Base-by-base conservation (phyloP, 768 basidiomycete species). In the Hygrocybe punicea region DNA sequence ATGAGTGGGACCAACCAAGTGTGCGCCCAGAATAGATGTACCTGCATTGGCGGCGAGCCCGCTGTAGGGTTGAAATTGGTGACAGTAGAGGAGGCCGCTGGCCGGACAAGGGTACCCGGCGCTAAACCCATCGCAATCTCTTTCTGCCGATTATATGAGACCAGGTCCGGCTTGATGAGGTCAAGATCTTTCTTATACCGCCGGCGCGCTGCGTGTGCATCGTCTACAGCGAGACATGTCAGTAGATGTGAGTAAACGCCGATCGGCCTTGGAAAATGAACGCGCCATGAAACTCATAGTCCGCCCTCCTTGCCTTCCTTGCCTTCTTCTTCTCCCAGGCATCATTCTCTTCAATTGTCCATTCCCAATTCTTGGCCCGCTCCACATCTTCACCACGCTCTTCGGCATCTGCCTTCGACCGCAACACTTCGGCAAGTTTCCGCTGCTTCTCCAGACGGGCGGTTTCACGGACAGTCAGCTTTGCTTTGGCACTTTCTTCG, bases 311-410 rank as follows among this genome's bases (percentile, higher is more conserved):
- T 60, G 82, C 83, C 73, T 94, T 98, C 65, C 87, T 75, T 23
- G 85, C 86, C 62, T 83, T 70, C 70, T 94, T 93, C 79, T 89
- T 90, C 76, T 97, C 94, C 97, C 97, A 99, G 56, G 85, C 79
- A 59, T 98, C 93, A 67, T 94, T 96, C 73, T 98, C 93, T 73
- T 98, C 93, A 56, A 97, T 85, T 24, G 90, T 90, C 77, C 90
- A 94, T 64, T 93, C 91, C 93, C 93, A 98, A 66, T 93, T 93
- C 81, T 91, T 93, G 67, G 84, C 82, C 59, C 94, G 75, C 69
- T 96, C 92, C 6, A 92, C 77, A 67, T 98, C 95, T 69, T 93
- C 92, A n/a, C 94, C 96, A 0, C 82, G 78, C 52, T 93, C 94
- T 70, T 91, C 89, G 1, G 93, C 93, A 60, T 95, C 91, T 2